Base-by-base conservation (phyloP, 2,329 filamentous ascomycete genomes). In the Endoconidiophora polonica region DNA sequence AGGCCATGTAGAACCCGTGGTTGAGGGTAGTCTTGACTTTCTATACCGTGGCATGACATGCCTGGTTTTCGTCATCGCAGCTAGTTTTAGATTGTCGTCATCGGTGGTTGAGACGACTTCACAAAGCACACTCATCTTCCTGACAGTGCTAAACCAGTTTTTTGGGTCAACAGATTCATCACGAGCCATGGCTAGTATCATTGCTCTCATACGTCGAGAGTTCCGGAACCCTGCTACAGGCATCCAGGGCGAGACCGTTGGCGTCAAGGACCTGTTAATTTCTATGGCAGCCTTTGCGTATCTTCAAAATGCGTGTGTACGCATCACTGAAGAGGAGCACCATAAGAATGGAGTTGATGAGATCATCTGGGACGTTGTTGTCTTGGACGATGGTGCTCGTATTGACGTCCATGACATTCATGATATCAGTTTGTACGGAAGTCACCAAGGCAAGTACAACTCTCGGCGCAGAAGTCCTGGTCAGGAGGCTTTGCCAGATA, bases 151-250 rank as follows among this genome's bases (percentile, higher is more conserved):
- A 20, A 78, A 83, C 58, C 73, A 77, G 55, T 72, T 81, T 38
- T 73, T 82, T 24, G 79, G 79, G 12, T 79, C 76, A 2, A 82
- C 79, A n/a, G 79, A 83, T 59, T 80, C 77, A 2, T 81, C 78
- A 2, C 66, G 77, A 39, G 78, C 79, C 9, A 79, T 82, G 52
- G 76, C 77, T 2, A 78, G 76, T 59, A 81, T 83, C 57, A 71
- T 82, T 55, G 74, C 74, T 1, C 64, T 82, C 29, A 72, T 82
- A 44, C 70, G 76, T 26, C 70, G 76, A 52, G 79, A 82, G 59
- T 79, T 82, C 52, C 71, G 73, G 48, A 78, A 79, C 52, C 76
- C 77, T 0, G 70, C 73, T 6, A 79, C 76, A 0, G 77, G 76
- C 4, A 64, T 67, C 2, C 66, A 70, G 43, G 75, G 75, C 6